Conservation (phyloP, 2,329 filamentous ascomycete genomes). For the Botrytis fabae region DNA sequence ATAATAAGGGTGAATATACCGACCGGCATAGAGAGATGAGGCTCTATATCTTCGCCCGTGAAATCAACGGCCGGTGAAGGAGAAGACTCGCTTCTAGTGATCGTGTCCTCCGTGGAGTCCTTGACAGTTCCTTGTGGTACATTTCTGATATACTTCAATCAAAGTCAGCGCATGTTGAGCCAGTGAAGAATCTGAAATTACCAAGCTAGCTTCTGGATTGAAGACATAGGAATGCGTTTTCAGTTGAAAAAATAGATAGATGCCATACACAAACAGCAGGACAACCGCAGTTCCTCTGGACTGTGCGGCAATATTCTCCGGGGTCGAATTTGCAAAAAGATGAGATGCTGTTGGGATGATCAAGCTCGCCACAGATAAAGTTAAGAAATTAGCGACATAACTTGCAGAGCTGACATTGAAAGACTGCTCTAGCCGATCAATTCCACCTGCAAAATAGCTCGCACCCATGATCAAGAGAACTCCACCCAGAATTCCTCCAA, state of each 20-base stretch:
- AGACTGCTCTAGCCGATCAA: constrained; percentile 74
- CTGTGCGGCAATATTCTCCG: not conserved
- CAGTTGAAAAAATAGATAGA: not conserved
- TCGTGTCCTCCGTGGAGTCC: constrained; percentile 61
- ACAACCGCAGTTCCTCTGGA: constrained; percentile 31
- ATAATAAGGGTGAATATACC: not conserved
- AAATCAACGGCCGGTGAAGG: not conserved
- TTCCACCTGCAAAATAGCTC: constrained; percentile 73
- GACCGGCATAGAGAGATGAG: not conserved
- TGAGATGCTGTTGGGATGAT: constrained; percentile 89
- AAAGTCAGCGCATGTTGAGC: constrained; percentile 39
- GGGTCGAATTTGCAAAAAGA: constrained; percentile 41
- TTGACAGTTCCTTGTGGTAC: constrained; percentile 51
- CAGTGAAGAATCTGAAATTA: not conserved
- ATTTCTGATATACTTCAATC: constrained; percentile 28
- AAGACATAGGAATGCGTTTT: constrained; percentile 17
- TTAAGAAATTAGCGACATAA: constrained; percentile 69
- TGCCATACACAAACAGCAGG: constrained; percentile 35
- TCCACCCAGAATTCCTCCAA: constrained; percentile 82
- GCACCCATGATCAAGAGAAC: constrained; percentile 49
- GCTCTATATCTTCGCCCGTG: not conserved
- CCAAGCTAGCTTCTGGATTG: not conserved
- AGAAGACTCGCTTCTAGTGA: not conserved
- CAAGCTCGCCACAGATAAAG: constrained; percentile 71
- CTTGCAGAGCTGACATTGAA: constrained; percentile 91